Percentiles rank a stretch among this genome's conserved stretches.
Conservation (phyloP, 2,329 filamentous ascomycete genomes). For the Aspergillus brunneoviolaceus region DNA sequence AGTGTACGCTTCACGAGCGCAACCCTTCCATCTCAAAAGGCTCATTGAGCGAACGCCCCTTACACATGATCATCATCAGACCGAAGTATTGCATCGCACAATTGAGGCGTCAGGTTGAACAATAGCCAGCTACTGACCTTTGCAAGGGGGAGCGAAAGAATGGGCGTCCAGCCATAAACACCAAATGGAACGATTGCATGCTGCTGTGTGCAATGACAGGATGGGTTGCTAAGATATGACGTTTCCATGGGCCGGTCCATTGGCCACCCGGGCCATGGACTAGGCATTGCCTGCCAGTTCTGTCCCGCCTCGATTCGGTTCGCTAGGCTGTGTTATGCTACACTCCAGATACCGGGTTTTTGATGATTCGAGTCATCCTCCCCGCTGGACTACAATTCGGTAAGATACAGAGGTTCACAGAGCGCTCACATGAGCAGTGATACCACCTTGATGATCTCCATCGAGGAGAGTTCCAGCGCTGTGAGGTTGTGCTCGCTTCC, state of each 20-base stretch:
- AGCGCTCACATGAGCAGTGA: background rate
- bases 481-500: background rate
- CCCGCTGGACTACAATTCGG: background rate
- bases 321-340: background rate
- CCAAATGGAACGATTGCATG: slow-evolving; percentile 14
- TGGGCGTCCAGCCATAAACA: slow-evolving; percentile 4
- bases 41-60: background rate
- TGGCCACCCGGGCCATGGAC: slow-evolving; percentile 4
- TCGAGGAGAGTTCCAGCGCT: background rate
- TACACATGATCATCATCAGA: slow-evolving; percentile 7
- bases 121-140: slow-evolving; percentile 7
- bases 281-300: background rate
- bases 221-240: slow-evolving; percentile 10
- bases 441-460: background rate
- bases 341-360: background rate
- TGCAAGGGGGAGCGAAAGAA: slow-evolving; percentile 7
- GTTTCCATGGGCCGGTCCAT: slow-evolving; percentile 8
- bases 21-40: background rate
- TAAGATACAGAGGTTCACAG: background rate
- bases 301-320: background rate
- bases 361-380: background rate
- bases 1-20: background rate
- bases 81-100: slow-evolving; percentile 5
- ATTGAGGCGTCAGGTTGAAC: background rate
- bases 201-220: slow-evolving; percentile 8